Base-by-base conservation (phyloP, 2,329 filamentous ascomycete species). In the Blumeria hordei region DNA sequence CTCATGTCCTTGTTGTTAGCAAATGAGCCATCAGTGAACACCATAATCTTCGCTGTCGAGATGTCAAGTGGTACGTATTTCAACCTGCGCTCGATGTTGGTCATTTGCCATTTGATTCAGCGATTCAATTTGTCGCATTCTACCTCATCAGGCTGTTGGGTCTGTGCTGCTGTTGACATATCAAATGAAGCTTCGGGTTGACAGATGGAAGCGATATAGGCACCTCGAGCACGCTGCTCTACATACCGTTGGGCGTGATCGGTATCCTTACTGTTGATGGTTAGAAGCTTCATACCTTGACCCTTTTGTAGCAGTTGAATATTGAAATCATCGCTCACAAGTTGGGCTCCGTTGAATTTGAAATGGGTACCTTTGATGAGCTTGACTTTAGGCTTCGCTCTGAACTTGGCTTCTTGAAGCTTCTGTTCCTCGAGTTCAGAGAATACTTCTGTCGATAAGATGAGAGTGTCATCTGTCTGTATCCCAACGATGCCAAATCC, bases 1-100 rank as follows among this genome's bases (percentile, higher is more conserved):
- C 16, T 32, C 11, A 51, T 6, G 14, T 51, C 47, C 16, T 35
- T 34, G 18, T 51, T 51, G 14, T 5, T 51, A 7, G 47, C 53
- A 21, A 54, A 54, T 21, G 36, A 41, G 18, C 34, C 52, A 41
- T 43, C 52, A 9, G 52, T 35, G 44, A 54, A 54, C 3, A 54
- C 53, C 6, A 54, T 28, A 12, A 54, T n/a, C 32, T 54, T 54
- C 9, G 41, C 36, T n/a, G 37, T 18, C 14, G 37, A 9, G 8
- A 44, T 9, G 39, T 43, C 39, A 18, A 54, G 8, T 11, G 6
- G 36, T 12, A 54, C 41, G 32, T 28, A 54, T 6, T 10, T 44
- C 6, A 54, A 11, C 12, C 53, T 33, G 14, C 47, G 14, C 12
- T 51, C 28, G 12, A 14, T 7, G 21, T 51, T 35, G 10, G 34